Evolutionary conservation across 2,329 filamentous ascomycete genomes (phyloP).

Genomic region (Fusarium napiforme): DNA sequence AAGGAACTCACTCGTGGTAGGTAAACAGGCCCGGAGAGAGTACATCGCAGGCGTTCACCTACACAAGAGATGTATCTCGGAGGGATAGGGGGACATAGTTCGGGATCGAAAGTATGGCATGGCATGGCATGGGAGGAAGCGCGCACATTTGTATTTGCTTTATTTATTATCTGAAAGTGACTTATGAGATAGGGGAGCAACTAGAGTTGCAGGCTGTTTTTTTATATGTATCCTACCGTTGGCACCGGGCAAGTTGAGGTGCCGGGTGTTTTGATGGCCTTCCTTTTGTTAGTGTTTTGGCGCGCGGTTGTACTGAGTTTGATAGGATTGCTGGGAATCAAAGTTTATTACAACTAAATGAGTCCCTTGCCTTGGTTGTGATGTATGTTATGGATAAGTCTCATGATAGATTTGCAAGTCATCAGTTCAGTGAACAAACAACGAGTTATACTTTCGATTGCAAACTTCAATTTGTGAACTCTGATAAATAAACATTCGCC

Average conservation of each 20-base stretch:
- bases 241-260: conserved; percentile 30
- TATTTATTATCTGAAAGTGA: conserved; percentile 32
- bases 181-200: conserved; percentile 39
- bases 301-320: conserved; percentile 44
- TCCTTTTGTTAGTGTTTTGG: conserved; percentile 43
- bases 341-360: conserved; percentile 37
- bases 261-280: conserved; percentile 37
- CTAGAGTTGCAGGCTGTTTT: conserved; percentile 34
- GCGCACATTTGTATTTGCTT: conserved; percentile 29
- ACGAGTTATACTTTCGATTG: background rate
- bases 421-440: background rate
- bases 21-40: conserved; percentile 30
- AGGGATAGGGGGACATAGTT: conserved; percentile 29
- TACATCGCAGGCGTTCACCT: conserved; percentile 31
- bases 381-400: background rate
- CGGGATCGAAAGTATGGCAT: conserved; percentile 37
- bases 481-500: background rate
- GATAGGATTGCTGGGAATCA: conserved; percentile 42
- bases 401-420: too few species aligned
- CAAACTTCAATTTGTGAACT: background rate
- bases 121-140: conserved; percentile 42
- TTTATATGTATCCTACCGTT: conserved; percentile 37
- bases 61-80: conserved; percentile 32
- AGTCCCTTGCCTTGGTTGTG: background rate
- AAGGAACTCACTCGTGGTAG: conserved; percentile 35